Evolutionary conservation across 192 early-diverging fungal genomes (phyloP), one percentile per base, ranked within the genome.

Genomic region (Pilobolus umbonatus): DNA sequence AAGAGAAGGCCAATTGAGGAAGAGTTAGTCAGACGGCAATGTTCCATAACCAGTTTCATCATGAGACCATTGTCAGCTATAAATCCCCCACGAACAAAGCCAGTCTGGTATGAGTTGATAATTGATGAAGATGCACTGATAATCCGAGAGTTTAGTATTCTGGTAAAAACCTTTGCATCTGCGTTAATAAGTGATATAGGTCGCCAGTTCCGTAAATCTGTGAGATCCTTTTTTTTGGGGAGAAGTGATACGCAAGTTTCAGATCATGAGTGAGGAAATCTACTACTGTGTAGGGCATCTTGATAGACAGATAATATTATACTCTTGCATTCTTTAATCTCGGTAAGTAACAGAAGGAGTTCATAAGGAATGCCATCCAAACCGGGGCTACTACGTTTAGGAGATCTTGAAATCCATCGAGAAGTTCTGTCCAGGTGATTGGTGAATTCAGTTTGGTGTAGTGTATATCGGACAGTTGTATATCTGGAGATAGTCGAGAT

Each of bases 331-430:
- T 5, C 34, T 8, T 5, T 5, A 35, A 8, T 5, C 11, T 35
- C 34, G 34, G 11, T 35, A 8, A 35, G 5, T 2, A 50, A 29
- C 28, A 14, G 14, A 9, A 50, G 26, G 17, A 69, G n/a, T 43
- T 69, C 61, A 43, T 59, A 69, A 21, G 67, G 67, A 2, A 69
- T 8, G 15, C 61, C 57, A 30, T 69, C 67, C 19, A 39, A 7
- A 3, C 67, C 61, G 9, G 61, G 61, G 8, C 19, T 24, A 22
- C 19, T 24, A 24, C 25, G 17, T 22, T 47, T 5, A 4, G 45
- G 45, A 9, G 45, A 21, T 15, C 45, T n/a, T n/a, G n/a, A n/a
- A n/a, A n/a, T n/a, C n/a, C n/a, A n/a, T n/a, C n/a, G n/a, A n/a
- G n/a, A n/a, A n/a, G n/a, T n/a, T n/a, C n/a, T n/a, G n/a, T n/a